Base-by-base conservation (phyloP, 306 rosid species). In the Inga leiocalycina region DNA sequence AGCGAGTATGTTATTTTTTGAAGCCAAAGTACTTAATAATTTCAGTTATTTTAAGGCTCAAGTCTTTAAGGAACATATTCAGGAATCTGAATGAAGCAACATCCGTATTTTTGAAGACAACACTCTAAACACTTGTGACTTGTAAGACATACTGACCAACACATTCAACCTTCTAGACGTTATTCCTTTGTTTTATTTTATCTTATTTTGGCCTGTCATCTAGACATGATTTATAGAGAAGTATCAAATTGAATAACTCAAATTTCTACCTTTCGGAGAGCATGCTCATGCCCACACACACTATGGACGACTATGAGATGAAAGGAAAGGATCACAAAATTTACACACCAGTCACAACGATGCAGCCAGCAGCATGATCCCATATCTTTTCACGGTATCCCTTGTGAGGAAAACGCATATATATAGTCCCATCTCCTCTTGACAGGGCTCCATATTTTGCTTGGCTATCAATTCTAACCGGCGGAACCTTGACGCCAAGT, bases 351-450 rank as follows among this genome's bases (percentile, higher is more conserved):
- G 80, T 95, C 73, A 95, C 99, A 76, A 95, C 98, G 69, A 93
- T 93, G 88, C 84, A 83, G 61, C 99, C 99, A 74, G 99, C 99
- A 80, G 99, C 99, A 85, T 95, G 99, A 83, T 95, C 99, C 99
- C 98, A 95, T 85, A 95, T 93, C 87, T 95, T 95, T 87, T 95
- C 99, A 20, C 94, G 91, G 85, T 95, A 95, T 65, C 98, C 99
- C 86, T 84, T 88, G 85, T 84, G 91, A 81, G 99, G 97, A 43
- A 93, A 95, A 59, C 99, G 97, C 83, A 95, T 80, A 27, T 27
- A 27, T 27, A 27, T 27, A 0, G 30, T 27, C 30, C 30, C 30
- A 27, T 27, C 30, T 27, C 30, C 30, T 27, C 30, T 27, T 27
- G 30, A 27, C 30, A 27, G 30, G 30, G 30, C 30, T 27, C 30